Evolutionary conservation across 345 rosid genomes (phyloP).

Genomic region (Iberis pinnata): DNA sequence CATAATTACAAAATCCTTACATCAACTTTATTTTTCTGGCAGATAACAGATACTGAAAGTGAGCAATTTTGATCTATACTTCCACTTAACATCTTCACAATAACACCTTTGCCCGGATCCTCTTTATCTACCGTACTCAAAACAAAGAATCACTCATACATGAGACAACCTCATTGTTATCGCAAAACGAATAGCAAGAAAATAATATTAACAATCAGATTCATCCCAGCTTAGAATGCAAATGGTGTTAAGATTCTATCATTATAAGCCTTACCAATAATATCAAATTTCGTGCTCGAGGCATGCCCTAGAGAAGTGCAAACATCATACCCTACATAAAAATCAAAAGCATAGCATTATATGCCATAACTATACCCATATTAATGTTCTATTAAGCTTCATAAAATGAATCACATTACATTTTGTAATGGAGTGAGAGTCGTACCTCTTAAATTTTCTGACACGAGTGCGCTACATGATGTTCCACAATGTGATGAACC

Average conservation of each 20-base stretch:
- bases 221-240: neutral
- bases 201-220: neutral
- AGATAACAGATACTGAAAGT: constrained; percentile 67
- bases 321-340: constrained; percentile 73
- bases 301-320: constrained; percentile 63
- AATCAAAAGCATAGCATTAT: constrained; percentile 9
- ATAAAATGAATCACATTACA: neutral
- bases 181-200: neutral
- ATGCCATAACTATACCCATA: neutral
- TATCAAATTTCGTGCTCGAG: constrained; percentile 39
- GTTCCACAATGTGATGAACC: constrained; percentile 73
- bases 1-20: constrained; percentile 60
- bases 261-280: constrained; percentile 48
- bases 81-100: constrained; percentile 56
- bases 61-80: constrained; percentile 50
- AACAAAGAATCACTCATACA: constrained; percentile 23
- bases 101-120: constrained; percentile 74
- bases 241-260: neutral
- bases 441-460: constrained; percentile 53
- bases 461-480: constrained; percentile 72
- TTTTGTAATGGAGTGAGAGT: neutral
- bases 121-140: constrained; percentile 44
- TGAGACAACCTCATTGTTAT: neutral
- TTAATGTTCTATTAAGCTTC: neutral
- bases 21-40: constrained; percentile 53